Evolutionary conservation across 2,329 filamentous ascomycete species (phyloP), one percentile per base, ranked within the genome.

Genomic region (Talaromyces verruculosus): DNA sequence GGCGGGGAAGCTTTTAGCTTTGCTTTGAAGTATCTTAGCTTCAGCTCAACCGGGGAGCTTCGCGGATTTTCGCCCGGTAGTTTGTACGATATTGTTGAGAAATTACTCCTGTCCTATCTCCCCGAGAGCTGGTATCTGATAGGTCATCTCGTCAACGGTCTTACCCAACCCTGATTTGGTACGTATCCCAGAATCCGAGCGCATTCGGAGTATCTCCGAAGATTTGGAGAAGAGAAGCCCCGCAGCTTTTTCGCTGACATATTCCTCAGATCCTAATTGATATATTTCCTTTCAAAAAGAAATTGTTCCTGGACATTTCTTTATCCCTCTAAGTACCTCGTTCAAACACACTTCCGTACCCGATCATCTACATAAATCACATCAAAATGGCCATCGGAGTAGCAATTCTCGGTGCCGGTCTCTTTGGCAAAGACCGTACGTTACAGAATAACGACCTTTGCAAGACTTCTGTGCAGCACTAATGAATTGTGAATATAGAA

Each of bases 371-470:
- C 19, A 19, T 22, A 22, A 3, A 39, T 19, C n/a, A 58, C 2
- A 22, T 39, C 30, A 37, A 39, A 47, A 62, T 62, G 60, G 15
- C 43, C 41, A 62, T 62, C n/a, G 60, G 60, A 22, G 60, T 62
- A 37, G 60, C 60, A 39, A 62, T 62, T 25, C 43, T 62, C 30
- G 60, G 60, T 53, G 60, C 43, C 15, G 60, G 60, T 33, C 43
- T 62, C 17, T 62, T 62, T 62, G 60, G 60, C 13, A 62, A 62
- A 47, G 43, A 37, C n/a, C 28, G 60, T 62, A 39, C 22, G 47
- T 37, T 5, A 37, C 43, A 25, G 22, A 13, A 62, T 35, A 10
- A 51, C 15, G 6, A 22, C 11, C 0, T 8, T 30, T 30, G 13
- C 2, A 25, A 22, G 4, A 11, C 13, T 3, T 51, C 2, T 10